phyloP scores from a whole-genome alignment of 192 early-diverging fungal species.

The Mortierella antarctica region DNA sequence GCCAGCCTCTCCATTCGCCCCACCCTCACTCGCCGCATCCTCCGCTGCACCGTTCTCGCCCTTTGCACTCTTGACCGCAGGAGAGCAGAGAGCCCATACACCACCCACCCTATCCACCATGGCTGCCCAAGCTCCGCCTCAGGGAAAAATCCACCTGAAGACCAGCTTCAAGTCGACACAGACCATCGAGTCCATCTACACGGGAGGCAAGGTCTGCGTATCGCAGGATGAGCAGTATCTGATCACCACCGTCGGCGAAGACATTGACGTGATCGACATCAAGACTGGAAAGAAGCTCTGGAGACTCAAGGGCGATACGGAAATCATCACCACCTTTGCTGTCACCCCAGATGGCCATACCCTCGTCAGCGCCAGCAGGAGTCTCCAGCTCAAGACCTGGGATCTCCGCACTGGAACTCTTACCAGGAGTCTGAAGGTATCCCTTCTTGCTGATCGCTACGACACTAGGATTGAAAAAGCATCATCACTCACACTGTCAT shows the following conservation, averaged over 20 bases:
- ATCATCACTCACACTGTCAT: no score
- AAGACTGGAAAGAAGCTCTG: conserved; percentile 70
- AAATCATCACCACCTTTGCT: conserved; percentile 89
- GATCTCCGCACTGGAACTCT: conserved; percentile 71
- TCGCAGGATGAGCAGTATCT: conserved; percentile 74
- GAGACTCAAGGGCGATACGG: conserved; percentile 82
- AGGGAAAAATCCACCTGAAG: conserved; percentile 55
- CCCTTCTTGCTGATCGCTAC: neutral
- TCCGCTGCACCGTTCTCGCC: neutral
- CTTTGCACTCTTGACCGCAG: neutral
- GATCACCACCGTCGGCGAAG: conserved; percentile 85
- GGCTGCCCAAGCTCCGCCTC: conserved; percentile 52
- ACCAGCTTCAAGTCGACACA: conserved; percentile 78
- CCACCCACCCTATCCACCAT: conserved; percentile 18
- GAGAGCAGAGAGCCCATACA: conserved; percentile 2
- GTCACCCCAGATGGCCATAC: conserved; percentile 81
- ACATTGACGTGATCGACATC: conserved; percentile 81
- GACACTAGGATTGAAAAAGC: no score
- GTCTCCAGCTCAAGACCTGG: conserved; percentile 83
- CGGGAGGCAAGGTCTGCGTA: conserved; percentile 85
- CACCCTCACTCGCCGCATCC: neutral
- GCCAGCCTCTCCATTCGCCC: neutral
- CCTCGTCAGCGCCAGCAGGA: conserved; percentile 85
- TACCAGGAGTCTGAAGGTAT: conserved; percentile 74
- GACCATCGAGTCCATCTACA: conserved; percentile 91